Evolutionary conservation across 176 grass and related monocot genomes (phyloP), one percentile per base, ranked within the genome.

Genomic region (Typha latifolia): DNA sequence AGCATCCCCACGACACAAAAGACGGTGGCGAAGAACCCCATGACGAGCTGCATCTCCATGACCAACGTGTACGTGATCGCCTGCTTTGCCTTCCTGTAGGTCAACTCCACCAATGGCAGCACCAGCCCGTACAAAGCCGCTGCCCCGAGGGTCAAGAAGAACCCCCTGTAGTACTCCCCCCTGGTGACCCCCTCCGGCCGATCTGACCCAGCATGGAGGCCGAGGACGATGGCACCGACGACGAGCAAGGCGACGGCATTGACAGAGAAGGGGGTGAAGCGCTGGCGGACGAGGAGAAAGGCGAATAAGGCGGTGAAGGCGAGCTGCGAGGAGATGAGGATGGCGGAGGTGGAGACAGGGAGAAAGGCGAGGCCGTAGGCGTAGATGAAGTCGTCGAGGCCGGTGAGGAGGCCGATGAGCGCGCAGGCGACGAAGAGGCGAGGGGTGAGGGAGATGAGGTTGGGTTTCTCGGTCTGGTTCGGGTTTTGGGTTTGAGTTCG

Each of bases 271-370:
- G 89, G 67, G 12, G 84, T 82, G 23, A 91, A 72, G 55, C 71
- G 71, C 84, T 87, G 84, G 22, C 80, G 84, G 75, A 91, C 78
- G 52, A 91, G 12, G 21, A 91, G 67, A 68, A 82, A 82, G 27
- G 89, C 84, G 72, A 91, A 91, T 68, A 88, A 65, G 4, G 86
- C 89, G 0, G 89, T 91, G 72, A 91, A 91, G 0, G 67, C 89
- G 2, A 91, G 84, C 68, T 91, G 89, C 65, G 84, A 88, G 47
- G 89, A 91, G 78, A 85, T 82, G 72, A 91, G 80, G 75, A 91
- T 78, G 15, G 89, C 22, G 5, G 89, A 87, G 49, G 84, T 91
- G 81, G 89, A 88, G 0, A 86, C 84, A 1, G 89, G 89, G 0
- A 91, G 68, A 78, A 74, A 87, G 4, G 81, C 68, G 11, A 91